phyloP scores from a whole-genome alignment of 192 early-diverging fungal species.

The Umbelopsis sp. region DNA sequence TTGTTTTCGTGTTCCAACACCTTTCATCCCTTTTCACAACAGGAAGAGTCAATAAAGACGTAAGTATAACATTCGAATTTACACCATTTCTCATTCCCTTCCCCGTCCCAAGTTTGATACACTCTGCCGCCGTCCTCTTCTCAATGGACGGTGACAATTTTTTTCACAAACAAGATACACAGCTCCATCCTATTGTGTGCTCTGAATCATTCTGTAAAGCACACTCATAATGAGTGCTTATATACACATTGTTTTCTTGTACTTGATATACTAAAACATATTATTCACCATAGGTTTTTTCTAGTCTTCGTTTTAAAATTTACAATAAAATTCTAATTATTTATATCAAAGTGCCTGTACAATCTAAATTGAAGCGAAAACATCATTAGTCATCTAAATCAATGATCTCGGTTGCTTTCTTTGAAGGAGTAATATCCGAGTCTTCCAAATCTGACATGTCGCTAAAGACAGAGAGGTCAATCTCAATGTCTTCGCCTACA shows the following conservation, averaged over 20 bases:
- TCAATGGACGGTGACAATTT: slow-evolving; percentile 19
- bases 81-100: neutral
- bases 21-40: neutral
- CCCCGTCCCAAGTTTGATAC: slow-evolving; percentile 1
- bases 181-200: slow-evolving; percentile 13
- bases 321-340: neutral
- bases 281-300: neutral
- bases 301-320: neutral
- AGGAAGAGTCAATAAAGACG: neutral
- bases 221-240: slow-evolving; percentile 12
- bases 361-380: neutral
- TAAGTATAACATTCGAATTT: slow-evolving; percentile 2
- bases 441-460: neutral
- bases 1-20: neutral
- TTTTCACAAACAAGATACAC: slow-evolving; percentile 18
- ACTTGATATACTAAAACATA: neutral
- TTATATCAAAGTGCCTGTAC: neutral
- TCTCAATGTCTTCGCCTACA: neutral
- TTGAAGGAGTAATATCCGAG: neutral
- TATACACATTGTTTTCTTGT: slow-evolving; percentile 1
- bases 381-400: neutral
- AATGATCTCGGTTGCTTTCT: neutral
- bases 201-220: slow-evolving; percentile 10
- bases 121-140: slow-evolving; percentile 13
- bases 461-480: neutral